Base-by-base conservation (phyloP, 768 basidiomycete genomes). In the Hericium alpestre region DNA sequence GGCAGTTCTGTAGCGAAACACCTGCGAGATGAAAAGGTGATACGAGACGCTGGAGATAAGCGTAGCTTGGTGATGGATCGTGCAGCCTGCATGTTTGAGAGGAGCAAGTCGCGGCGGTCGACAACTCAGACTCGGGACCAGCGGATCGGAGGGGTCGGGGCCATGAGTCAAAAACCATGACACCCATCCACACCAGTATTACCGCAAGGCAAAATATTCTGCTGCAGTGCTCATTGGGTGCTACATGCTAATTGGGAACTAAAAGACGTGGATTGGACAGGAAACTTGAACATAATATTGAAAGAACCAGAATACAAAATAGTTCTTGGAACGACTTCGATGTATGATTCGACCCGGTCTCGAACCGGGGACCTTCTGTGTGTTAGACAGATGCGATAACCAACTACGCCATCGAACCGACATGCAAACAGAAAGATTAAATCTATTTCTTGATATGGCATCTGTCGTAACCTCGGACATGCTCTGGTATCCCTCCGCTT, bases 281-380 rank as follows among this genome's bases (percentile, higher is more conserved):
- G 32, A 32, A 32, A 32, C 32, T 9, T 32, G 32, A 10, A 32
- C 9, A 9, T 7, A 32, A 32, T 32, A 10, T 32, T 32, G 32
- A 9, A 32, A 32, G 32, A 32, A 32, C 32, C 32, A 32, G 9
- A 23, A 27, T 11, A 55, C 49, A 58, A 47, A n/a, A n/a, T n/a
- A n/a, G n/a, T n/a, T n/a, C n/a, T n/a, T n/a, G n/a, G n/a, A n/a
- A n/a, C n/a, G n/a, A n/a, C n/a, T n/a, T n/a, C n/a, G n/a, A n/a
- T n/a, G n/a, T n/a, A 46, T 58, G 58, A 48, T 58, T 61, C 58
- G 54, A 59, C 53, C 55, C 59, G 53, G 54, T 55, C 27, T 83
- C 80, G 80, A 83, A 82, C 82, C 76, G 80, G 72, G 75, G 81
- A 79, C 80, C 82, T 81, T 81, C 82, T 82, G 43, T 46, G 43